Base-by-base conservation (phyloP, 306 rosid species). In the Luffa aegyptiaca region DNA sequence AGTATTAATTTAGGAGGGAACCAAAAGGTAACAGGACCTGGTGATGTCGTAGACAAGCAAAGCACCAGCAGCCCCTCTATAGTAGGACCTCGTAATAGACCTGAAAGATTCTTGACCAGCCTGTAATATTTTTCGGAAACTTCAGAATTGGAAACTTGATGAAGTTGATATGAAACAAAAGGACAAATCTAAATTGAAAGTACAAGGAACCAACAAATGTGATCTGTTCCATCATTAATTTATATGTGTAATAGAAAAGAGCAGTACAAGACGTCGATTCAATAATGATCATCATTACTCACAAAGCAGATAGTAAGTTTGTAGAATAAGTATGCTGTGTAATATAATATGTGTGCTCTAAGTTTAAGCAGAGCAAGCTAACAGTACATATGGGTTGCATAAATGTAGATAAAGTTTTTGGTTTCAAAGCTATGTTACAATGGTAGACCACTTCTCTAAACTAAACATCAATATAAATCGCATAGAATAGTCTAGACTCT, bases 71-170 rank as follows among this genome's bases (percentile, higher is more conserved):
- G 97, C 98, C 37, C 98, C 98, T 87, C 98, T 85, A 61, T 92
- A 94, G 81, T 94, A 94, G 59, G 98, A 94, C 86, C 98, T 90
- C 8, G 97, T 94, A 56, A 94, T 94, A 75, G 98, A 94, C 86
- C 98, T 87, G 84, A 94, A 94, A n/a, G 98, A 94, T 89, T 94
- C 98, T 87, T 94, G 98, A 81, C 98, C 98, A 26, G 98, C 98
- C 98, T 94, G 89, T 39, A 81, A 86, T 63, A 79, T 68, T 68
- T 10, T 18, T 86, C 21, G 44, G 75, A 76, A 71, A 71, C 57
- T 46, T 71, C 76, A 71, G 41, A 20, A 26, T 71, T 6, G 8
- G 36, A 45, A 45, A 10, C 56, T 46, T 45, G 8, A 21, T 21
- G 57, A 44, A 71, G 46, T 12, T 21, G 0, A 71, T 45, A 44